Base-by-base conservation (phyloP, 768 basidiomycete species). In the Kockovaella imperatae region DNA sequence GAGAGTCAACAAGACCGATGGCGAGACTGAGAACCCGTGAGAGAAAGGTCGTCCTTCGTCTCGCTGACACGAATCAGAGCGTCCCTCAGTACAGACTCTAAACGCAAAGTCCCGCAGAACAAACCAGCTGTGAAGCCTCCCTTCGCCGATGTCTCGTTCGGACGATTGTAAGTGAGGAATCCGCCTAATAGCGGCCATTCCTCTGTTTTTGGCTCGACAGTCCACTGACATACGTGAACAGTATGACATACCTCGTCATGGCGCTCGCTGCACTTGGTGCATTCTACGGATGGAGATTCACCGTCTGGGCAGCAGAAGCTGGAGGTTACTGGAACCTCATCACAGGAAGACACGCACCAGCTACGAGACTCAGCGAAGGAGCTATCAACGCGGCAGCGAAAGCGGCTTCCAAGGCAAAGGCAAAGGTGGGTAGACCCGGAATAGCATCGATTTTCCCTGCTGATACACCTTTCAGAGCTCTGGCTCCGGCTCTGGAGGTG, bases 281-380 rank as follows among this genome's bases (percentile, higher is more conserved):
- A 15, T 67, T 70, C 56, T 70, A 70, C 56, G 55, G 49, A 28
- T 70, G 64, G 64, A 42, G 69, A 23, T 56, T 67, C 51, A 68
- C 67, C 20, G 55, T 67, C 30, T 70, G 64, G 67, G 69, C 69
- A 1, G 38, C 35, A 10, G 56, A 68, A 18, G 62, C 57, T 3
- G 69, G 69, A 15, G 69, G 69, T 13, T 70, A 70, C 44, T 70
- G 69, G 69, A 56, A 62, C n/a, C 49, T 70, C 32, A 49, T 68
- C 46, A 67, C 67, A 6, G 69, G 69, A 10, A 53, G 54, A 35
- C 42, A 47, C 14, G 41, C 48, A 5, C 44, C 56, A 6, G 31
- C 45, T 20, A 52, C 59, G 20, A 35, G 39, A 8, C 57, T 54
- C 2, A 51, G 42, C 8, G 36, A 52, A 3, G 50, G 32, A 1